Evolutionary conservation across 208 protist genomes (phyloP), one percentile per base, ranked within the genome.

Genomic region (Leishmania turanica): DNA sequence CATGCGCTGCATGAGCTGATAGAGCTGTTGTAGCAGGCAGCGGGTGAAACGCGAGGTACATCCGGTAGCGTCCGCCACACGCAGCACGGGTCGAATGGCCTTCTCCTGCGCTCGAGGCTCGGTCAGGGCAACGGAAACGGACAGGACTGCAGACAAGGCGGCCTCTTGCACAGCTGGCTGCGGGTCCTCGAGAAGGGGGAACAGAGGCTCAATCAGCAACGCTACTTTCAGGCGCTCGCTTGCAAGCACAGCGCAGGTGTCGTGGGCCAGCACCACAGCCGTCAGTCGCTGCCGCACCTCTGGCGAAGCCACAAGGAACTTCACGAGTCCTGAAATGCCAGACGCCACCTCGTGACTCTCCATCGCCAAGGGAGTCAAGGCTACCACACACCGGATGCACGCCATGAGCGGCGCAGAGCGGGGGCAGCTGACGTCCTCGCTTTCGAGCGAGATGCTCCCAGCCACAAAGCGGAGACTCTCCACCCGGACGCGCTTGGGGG

Each of bases 101-200:
- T 86, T 91, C 47, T 91, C 92, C 79, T 95, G 92, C 31, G 80
- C 80, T 2, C 53, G 70, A 3, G 89, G 78, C 40, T 84, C 89
- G 19, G 82, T 88, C 11, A 92, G 58, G 40, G 73, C 79, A 21
- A 77, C 84, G 19, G 86, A 85, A 37, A 88, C 85, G 34, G 87
- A 89, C 21, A 95, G 34, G 3, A 90, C 72, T 31, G 81, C 88
- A 70, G 85, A 85, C 75, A 95, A 79, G 15, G 92, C 88, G 5
- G 86, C 84, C 75, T 93, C 92, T 66, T 90, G 86, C 80, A 95
- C 92, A 15, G 56, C 49, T 65, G 85, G 84, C n/a, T 82, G 77
- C 54, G 19, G 31, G 79, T 95, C 90, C 71, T 86, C 86, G 31
- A 95, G 88, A 19, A 95, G 83, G 1, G 77, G 75, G 45, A 87